phyloP scores from a whole-genome alignment of 805 yeast genomes.

The Yarrowia sp. region DNA sequence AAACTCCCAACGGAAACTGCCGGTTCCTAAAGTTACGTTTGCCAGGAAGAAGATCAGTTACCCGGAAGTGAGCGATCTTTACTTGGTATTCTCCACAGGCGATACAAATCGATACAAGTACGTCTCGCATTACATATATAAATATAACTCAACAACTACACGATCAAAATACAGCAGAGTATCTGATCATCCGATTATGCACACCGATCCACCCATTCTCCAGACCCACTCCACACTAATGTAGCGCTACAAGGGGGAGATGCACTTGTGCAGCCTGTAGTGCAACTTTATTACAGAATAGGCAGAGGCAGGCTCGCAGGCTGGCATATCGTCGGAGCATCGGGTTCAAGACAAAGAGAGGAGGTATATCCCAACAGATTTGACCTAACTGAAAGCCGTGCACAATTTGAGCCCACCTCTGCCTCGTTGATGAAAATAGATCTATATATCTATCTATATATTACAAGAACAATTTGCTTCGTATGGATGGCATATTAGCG shows the following conservation, averaged over 20 bases:
- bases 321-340: conserved; percentile 8
- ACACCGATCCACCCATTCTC: neutral
- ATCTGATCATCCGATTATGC: neutral
- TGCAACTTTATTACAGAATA: neutral
- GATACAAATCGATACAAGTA: neutral
- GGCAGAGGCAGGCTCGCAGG: conserved; percentile 10
- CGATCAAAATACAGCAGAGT: neutral
- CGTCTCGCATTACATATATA: no score
- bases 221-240: conserved; percentile 9
- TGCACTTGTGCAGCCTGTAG: neutral
- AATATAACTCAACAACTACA: neutral
- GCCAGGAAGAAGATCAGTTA: neutral
- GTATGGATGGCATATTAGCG: neutral
- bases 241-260: neutral
- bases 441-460: no score
- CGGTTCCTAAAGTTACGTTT: neutral
- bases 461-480: no score
- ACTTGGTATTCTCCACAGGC: neutral
- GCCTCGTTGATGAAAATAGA: no score
- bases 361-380: no score
- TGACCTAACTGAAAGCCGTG: no score
- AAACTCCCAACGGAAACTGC: conserved; percentile 7
- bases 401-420: no score
- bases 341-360: neutral
- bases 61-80: neutral